These are phyloP conservation scores for Liquidambar formosana DNA, from an alignment of 164 flowering plant species.

Conservation along the genomic window DNA sequence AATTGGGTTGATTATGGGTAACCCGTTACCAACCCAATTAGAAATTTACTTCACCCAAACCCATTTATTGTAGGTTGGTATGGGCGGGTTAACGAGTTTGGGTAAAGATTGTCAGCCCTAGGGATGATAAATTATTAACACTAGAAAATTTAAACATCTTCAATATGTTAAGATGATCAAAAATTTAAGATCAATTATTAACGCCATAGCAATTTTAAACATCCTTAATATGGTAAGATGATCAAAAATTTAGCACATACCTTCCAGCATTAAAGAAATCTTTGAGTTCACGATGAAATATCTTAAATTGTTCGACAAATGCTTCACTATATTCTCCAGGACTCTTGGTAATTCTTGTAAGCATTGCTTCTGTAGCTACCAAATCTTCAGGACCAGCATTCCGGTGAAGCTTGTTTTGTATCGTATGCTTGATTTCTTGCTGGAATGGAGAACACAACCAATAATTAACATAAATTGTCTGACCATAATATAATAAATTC, in stretches of 20 bases:
- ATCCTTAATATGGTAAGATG: background rate
- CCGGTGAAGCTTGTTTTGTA: constrained; percentile 97
- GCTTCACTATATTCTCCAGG: constrained; percentile 87
- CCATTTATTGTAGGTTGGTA: no score
- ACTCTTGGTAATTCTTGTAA: constrained; percentile 74
- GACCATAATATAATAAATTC: background rate
- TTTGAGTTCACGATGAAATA: constrained; percentile 84
- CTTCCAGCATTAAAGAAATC: constrained; percentile 99
- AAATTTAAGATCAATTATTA: no score
- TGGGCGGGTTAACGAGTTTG: no score
- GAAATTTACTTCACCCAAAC: no score
- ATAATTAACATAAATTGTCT: constrained; percentile 7
- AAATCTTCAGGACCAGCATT: constrained; percentile 99
- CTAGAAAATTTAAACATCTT: no score
- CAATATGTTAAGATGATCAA: no score
- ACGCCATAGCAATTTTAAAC: background rate
- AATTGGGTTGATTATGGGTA: no score
- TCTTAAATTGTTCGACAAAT: constrained; percentile 90
- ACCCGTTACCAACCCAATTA: no score
- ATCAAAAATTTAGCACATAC: constrained; percentile 28
- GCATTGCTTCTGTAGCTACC: constrained; percentile 95
- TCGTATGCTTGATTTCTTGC: constrained; percentile 99
- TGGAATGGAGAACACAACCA: constrained; percentile 26
- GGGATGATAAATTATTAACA: no score
- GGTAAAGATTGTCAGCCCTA: no score